Evolutionary conservation across 352 stramenopile genomes (phyloP).

Genomic region (Thalassiosira ordinaria): DNA sequence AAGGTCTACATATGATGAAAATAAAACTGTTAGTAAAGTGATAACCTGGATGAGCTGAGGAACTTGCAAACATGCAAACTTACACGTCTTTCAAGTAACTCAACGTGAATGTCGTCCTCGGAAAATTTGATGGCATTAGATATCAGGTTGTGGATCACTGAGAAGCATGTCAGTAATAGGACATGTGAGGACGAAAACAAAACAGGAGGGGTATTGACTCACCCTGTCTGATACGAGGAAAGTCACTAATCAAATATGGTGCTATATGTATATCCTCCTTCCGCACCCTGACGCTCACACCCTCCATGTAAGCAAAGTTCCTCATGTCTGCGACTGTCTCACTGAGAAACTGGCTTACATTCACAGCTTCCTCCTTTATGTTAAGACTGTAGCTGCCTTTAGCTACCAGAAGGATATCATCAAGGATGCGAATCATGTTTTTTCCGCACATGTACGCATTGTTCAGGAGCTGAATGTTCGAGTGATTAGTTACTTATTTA

Average conservation of each 20-base stretch:
- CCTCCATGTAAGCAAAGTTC: constrained; percentile 34
- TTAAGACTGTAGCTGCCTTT: constrained; percentile 44
- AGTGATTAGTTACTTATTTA: no score
- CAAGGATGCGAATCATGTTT: constrained; percentile 61
- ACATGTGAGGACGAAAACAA: no score
- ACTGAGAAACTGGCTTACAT: constrained; percentile 35
- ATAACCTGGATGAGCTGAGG: no score
- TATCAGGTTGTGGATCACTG: constrained; percentile 60
- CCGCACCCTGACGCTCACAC: constrained; percentile 21
- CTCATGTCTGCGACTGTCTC: constrained; percentile 16
- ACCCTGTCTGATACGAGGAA: constrained; percentile 39
- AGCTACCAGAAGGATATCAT: constrained; percentile 62
- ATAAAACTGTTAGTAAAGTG: no score
- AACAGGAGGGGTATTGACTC: no score
- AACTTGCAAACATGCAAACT: no score
- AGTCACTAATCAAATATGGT: constrained; percentile 34
- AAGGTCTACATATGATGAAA: no score
- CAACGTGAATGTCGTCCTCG: constrained; percentile 7
- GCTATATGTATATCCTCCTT: constrained; percentile 24
- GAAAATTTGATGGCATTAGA: constrained; percentile 70
- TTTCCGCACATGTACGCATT: constrained; percentile 45
- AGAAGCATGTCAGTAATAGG: no score
- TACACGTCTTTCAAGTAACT: constrained; percentile 2
- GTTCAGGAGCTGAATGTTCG: constrained; percentile 29
- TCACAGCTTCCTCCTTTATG: constrained; percentile 31